Evolutionary conservation across 2,329 filamentous ascomycete species (phyloP).

Genomic region (Sporothrix schenckii): DNA sequence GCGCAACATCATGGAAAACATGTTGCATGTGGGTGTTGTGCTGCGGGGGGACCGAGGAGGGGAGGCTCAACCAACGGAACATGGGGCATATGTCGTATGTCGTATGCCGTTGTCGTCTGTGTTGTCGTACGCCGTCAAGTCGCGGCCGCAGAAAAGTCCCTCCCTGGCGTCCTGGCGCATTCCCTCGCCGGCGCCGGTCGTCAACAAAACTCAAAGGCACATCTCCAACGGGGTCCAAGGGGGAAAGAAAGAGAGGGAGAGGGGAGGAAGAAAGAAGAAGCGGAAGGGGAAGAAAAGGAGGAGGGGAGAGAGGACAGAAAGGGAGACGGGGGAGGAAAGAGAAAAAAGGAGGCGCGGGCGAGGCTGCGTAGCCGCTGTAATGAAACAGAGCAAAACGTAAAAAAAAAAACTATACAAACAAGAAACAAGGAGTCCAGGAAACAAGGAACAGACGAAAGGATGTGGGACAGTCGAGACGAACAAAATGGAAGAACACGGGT

Average conservation of each 20-base stretch:
- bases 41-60: no score
- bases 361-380: neutral
- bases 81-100: neutral
- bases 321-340: neutral
- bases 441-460: constrained; percentile 5
- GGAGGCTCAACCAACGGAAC: neutral
- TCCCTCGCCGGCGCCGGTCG: constrained; percentile 31
- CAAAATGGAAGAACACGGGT: no score
- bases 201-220: constrained; percentile 26
- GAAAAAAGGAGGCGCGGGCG: constrained; percentile 6
- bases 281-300: neutral
- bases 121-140: neutral
- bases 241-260: neutral
- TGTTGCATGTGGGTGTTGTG: constrained; percentile 29
- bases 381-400: neutral
- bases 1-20: constrained; percentile 43
- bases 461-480: neutral
- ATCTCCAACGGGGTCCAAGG: constrained; percentile 21
- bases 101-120: neutral
- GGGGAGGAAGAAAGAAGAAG: neutral
- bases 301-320: neutral
- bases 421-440: neutral
- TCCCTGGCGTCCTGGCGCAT: constrained; percentile 34
- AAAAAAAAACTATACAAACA: constrained; percentile 4
- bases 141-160: neutral